Percentiles rank a stretch among this genome's conserved stretches.
phyloP scores from a whole-genome alignment of 2,329 filamentous ascomycete genomes.

The Chaetomiaceae sp. region DNA sequence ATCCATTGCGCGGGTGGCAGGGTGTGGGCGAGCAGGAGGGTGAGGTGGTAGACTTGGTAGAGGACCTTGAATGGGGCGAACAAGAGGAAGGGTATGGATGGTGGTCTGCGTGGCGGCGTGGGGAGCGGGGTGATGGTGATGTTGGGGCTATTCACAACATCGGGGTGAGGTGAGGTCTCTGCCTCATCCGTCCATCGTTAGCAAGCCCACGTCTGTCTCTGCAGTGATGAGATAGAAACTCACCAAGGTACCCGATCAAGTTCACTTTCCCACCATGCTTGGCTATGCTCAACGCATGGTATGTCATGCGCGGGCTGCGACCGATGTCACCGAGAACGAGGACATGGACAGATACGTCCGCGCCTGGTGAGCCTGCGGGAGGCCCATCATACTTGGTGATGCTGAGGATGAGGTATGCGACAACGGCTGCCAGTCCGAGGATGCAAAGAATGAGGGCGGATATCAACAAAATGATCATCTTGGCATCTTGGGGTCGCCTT shows the following conservation, averaged over 20 bases:
- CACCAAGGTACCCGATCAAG: slow-evolving; percentile 83
- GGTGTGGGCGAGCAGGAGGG: slow-evolving; percentile 66
- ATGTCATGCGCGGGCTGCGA: slow-evolving; percentile 95
- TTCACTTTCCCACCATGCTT: slow-evolving; percentile 75
- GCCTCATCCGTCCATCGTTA: not conserved
- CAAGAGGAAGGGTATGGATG: slow-evolving; percentile 69
- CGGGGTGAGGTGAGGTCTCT: slow-evolving; percentile 79
- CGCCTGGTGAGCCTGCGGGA: slow-evolving; percentile 14
- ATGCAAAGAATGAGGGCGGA: slow-evolving; percentile 17
- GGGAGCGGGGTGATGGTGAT: slow-evolving; percentile 69
- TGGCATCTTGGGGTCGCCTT: not conserved
- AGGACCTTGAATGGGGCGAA: slow-evolving; percentile 79
- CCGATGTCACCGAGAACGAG: slow-evolving; percentile 94
- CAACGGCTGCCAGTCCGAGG: slow-evolving; percentile 7
- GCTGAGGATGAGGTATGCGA: slow-evolving; percentile 21
- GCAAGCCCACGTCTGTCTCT: too few species aligned
- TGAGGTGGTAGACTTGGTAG: slow-evolving; percentile 71
- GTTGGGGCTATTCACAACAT: slow-evolving; percentile 61
- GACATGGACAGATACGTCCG: slow-evolving; percentile 58
- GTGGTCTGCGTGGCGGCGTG: slow-evolving; percentile 59
- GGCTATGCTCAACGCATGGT: slow-evolving; percentile 89
- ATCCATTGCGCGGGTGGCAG: slow-evolving; percentile 77
- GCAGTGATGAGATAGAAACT: too few species aligned
- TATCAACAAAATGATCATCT: slow-evolving; percentile 9
- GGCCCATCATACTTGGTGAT: slow-evolving; percentile 20